Conservation (phyloP, 148 eudicot genomes). For the Heliamphora exappendiculata region DNA sequence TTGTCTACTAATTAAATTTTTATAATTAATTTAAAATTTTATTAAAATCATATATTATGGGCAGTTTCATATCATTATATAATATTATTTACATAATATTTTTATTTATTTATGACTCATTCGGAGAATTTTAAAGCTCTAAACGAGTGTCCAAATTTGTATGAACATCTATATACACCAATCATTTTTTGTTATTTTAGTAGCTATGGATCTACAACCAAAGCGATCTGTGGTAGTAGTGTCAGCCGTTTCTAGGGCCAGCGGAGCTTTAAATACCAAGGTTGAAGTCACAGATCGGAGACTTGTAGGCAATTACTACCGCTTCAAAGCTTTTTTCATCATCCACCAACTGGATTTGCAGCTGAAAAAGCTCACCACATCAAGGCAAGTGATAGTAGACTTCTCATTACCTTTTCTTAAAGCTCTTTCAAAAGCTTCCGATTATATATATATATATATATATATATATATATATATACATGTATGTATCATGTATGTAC, state of each 20-base stretch:
- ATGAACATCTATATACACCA: no score
- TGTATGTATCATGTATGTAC: not conserved
- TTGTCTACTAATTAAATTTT: no score
- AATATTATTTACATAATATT: no score
- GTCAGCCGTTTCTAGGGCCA: not conserved
- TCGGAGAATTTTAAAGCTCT: no score
- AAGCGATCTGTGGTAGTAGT: not conserved
- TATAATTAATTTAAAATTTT: no score
- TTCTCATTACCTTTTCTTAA: constrained; percentile 4
- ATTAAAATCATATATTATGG: no score
- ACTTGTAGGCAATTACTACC: constrained; percentile 7
- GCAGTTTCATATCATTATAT: no score
- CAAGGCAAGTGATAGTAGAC: not conserved
- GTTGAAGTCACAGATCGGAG: not conserved
- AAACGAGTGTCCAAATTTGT: no score
- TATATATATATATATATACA: no score
- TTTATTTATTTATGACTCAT: no score
- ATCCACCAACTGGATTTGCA: constrained; percentile 9
- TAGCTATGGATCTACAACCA: not conserved
- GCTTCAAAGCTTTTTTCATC: constrained; percentile 3
- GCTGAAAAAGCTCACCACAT: not conserved
- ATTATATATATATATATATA: not conserved
- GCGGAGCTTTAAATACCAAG: constrained; percentile 8
- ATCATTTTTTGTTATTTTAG: no score
- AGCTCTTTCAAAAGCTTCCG: not conserved